Evolutionary conservation across 192 early-diverging fungal genomes (phyloP), one percentile per base, ranked within the genome.

Genomic region (Umbelopsis sp.): DNA sequence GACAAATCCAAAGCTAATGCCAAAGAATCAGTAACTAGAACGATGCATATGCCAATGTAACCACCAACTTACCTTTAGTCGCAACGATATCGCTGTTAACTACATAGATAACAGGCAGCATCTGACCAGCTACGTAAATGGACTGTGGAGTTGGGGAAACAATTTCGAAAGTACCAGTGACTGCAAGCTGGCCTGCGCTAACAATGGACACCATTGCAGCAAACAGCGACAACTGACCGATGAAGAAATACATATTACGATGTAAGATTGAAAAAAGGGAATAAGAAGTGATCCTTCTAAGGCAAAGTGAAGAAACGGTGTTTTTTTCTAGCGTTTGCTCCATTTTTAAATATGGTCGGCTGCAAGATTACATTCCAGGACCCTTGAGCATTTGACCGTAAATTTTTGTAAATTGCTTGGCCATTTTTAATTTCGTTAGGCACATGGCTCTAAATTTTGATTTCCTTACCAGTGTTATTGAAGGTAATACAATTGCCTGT

Each of bases 41-140:
- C 0, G 6, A 61, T 35, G 30, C 0, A 18, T 30, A 35, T 1
- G 7, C 35, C 6, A n/a, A 18, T 7, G 25, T 6, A 41, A 30
- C 27, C 37, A 6, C 37, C 5, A 35, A 35, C 55, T 61, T 61
- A 61, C 55, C 11, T 35, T 61, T 22, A 1, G 12, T 5, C 30
- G 30, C 55, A 20, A 67, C 73, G 49, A 74, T 64, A 46, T 64
- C 46, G 30, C 16, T 61, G 13, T 25, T 35, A 30, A 37, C 16
- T n/a, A 25, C 3, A 44, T 74, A 74, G 3, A 74, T 64, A 15
- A 67, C 45, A n/a, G 73, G 73, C 8, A 74, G 47, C 2, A 64
- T 74, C 44, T 74, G 73, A 16, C 67, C 55, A 21, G 73, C 67
- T 33, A 74, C 67, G 41, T 69, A 74, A 27, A 58, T 67, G 21